Base-by-base conservation (phyloP, 1,284 basidiomycete genomes). In the Athelia psychrophila region DNA sequence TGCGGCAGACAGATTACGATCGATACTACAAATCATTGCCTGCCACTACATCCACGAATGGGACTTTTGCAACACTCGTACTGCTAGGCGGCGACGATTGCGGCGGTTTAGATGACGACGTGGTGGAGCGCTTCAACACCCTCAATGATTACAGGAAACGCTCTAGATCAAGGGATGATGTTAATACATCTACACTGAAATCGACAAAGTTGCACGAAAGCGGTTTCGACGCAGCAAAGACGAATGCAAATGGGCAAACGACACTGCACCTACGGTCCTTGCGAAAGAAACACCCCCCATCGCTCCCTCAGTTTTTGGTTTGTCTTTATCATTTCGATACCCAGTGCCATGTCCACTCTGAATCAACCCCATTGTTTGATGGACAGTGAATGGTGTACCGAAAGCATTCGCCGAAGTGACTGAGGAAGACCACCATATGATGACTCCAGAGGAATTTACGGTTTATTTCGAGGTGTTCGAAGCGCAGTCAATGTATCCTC, bases 401-500 rank as follows among this genome's bases (percentile, higher is more conserved):
- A 80, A 86, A 54, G 74, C 78, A 13, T 85, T 85, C 63, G 88
- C 86, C 16, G 71, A 79, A 56, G 79, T 92, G 47, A 91, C 86
- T 10, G 89, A 92, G 60, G 90, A 89, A 58, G 84, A 91, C 60
- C 86, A 91, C 59, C 88, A 91, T 48, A 64, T 84, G 60, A 92
- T 92, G 89, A 89, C 88, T 12, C 83, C 88, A 8, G 90, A 92
- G 50, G 89, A 92, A 65, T 92, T 91, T 62, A 83, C 82, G n/a
- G 78, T 81, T 22, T 91, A 81, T 70, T 91, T 85, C 62, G 82
- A 88, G 59, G 73, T 88, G 49, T 69, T 81, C 60, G 77, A 79
- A 64, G 67, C 73, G 46, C 70, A 63, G 48, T 20, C 30, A 51
- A n/a, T n/a, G n/a, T n/a, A n/a, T n/a, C n/a, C n/a, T n/a, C n/a